Percentiles rank a stretch among this genome's conserved stretches.
phyloP scores from a whole-genome alignment of 225 moss, liverwort and hornwort genomes.

The Lunularia cruciata region DNA sequence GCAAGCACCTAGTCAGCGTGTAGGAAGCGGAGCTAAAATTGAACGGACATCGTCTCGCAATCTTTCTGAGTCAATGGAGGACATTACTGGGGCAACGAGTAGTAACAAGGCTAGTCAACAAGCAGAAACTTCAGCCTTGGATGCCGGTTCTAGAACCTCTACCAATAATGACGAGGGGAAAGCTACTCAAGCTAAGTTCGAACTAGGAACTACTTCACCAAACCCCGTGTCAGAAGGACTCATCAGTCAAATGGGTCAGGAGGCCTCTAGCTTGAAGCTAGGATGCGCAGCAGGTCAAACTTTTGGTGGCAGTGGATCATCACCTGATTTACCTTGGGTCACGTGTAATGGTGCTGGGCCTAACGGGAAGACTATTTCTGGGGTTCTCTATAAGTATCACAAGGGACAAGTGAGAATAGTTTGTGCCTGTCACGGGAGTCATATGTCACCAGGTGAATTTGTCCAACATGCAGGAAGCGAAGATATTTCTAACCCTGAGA shows the following conservation, averaged over 20 bases:
- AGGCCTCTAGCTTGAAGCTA: constrained; percentile 54
- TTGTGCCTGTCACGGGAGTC: constrained; percentile 77
- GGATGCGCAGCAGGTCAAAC: constrained; percentile 65
- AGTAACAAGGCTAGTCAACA: constrained; percentile 3
- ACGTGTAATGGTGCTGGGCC: constrained; percentile 64
- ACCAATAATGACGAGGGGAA: constrained; percentile 6
- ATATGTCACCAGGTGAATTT: constrained; percentile 78
- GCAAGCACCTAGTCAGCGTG: constrained; percentile 1
- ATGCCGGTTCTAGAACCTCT: constrained; percentile 9
- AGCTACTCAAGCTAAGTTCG: constrained; percentile 16
- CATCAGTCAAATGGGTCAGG: constrained; percentile 52
- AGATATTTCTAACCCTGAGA: constrained; percentile 71
- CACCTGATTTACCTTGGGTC: constrained; percentile 83
- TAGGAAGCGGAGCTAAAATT: constrained; percentile 21
- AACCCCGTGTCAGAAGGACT: constrained; percentile 56
- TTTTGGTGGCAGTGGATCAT: constrained; percentile 72
- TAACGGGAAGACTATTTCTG: constrained; percentile 56
- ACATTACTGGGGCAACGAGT: not conserved
- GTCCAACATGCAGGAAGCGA: constrained; percentile 78
- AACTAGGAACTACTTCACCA: constrained; percentile 32
- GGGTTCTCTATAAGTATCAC: constrained; percentile 71
- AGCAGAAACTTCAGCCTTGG: not conserved
- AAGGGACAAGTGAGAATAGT: constrained; percentile 81
- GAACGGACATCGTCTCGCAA: constrained; percentile 13
- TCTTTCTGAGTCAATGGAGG: constrained; percentile 10